Evolutionary conservation across 768 basidiomycete genomes (phyloP), one percentile per base, ranked within the genome.

Genomic region (Leccinum rimulosum): DNA sequence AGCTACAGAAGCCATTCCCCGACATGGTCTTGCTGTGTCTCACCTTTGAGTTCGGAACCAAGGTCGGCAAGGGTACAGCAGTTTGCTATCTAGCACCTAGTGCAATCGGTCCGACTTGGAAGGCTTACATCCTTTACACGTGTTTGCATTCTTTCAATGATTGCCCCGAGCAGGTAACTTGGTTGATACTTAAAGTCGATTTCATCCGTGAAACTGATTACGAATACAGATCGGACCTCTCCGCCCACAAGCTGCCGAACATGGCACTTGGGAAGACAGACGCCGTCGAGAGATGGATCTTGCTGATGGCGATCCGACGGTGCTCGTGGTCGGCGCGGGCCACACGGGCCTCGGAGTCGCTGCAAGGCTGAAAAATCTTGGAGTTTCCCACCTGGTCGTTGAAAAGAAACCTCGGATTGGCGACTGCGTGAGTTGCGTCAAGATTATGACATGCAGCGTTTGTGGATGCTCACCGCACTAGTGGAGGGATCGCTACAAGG

Each of bases 261-360:
- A 85, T 65, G 82, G 82, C 6, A 76, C 78, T 56, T 89, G 87
- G 87, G 75, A 76, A 47, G 75, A 76, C 30, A 71, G 75, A 30
- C 76, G 84, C 35, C 70, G 71, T 43, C 67, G 68, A 36, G 79
- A 82, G 57, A 52, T 66, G 9, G 78, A 79, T 30, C 86, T 85
- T 62, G 72, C 70, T 31, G 79, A 78, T n/a, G 67, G 63, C 7
- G 77, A 80, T 38, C 86, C 87, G 0, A 78, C 77, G 2, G 89
- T 87, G 9, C 68, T 90, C 27, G 74, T 89, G 25, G 73, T 88
- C 22, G 85, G 87, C 7, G 87, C 79, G 0, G 87, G 87, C 0
- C 89, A 90, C 56, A 81, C 80, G 60, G 91, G 89, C 1, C 72
- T 93, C 28, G 82, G 79, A 43, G 67, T 84, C 3, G 87, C 88